phyloP scores from a whole-genome alignment of 2,329 filamentous ascomycete species.

The Ascochyta clinopodiicola region DNA sequence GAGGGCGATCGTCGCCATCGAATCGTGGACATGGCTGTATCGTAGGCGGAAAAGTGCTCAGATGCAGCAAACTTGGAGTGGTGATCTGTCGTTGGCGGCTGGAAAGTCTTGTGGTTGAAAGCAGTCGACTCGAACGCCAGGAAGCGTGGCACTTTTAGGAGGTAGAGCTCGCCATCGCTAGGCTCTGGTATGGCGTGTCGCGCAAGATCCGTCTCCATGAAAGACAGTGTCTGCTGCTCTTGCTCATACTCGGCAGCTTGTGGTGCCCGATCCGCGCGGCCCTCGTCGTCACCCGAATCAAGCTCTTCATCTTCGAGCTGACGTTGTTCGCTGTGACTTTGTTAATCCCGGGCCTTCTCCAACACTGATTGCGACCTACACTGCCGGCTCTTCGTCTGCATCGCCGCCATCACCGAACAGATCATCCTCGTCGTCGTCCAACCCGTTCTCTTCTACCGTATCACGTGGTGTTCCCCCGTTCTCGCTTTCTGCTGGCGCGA shows the following conservation, averaged over 20 bases:
- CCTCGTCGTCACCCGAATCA: conserved; percentile 68
- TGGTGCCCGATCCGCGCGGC: conserved; percentile 66
- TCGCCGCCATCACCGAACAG: conserved; percentile 56
- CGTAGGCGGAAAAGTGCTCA: conserved; percentile 64
- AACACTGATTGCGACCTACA: conserved; percentile 31
- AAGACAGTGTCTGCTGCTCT: conserved; percentile 61
- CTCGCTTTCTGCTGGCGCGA: conserved; percentile 40
- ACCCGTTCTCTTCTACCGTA: conserved; percentile 40
- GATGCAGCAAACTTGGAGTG: conserved; percentile 56
- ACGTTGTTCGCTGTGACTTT: conserved; percentile 46
- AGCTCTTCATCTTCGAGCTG: conserved; percentile 68
- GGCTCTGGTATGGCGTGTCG: conserved; percentile 75
- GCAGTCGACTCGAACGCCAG: conserved; percentile 71
- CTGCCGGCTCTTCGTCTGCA: conserved; percentile 37
- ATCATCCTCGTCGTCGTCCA: conserved; percentile 49
- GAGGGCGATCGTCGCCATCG: conserved; percentile 72
- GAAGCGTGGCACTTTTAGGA: conserved; percentile 75
- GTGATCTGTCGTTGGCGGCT: conserved; percentile 66
- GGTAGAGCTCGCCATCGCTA: conserved; percentile 74
- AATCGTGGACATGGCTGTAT: conserved; percentile 70
- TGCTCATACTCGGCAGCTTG: conserved; percentile 56
- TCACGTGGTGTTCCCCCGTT: conserved; percentile 37
- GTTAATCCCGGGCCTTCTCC: conserved; percentile 23
- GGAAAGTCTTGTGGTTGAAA: conserved; percentile 71
- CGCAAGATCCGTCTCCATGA: conserved; percentile 69